phyloP scores from a whole-genome alignment of 2,329 filamentous ascomycete genomes.

The Talaromyces marneffei region DNA sequence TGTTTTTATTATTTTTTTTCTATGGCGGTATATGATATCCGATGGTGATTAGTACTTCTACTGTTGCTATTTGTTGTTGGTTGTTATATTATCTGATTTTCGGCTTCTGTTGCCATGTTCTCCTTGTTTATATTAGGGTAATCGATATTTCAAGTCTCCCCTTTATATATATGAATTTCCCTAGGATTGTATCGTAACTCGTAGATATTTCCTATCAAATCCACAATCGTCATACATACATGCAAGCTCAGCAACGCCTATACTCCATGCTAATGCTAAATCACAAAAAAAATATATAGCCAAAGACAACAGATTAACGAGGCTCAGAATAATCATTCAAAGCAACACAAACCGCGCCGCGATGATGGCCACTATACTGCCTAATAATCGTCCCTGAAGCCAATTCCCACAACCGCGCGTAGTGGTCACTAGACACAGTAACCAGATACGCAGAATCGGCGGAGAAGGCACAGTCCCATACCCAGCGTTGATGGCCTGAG shows the following conservation, averaged over 20 bases:
- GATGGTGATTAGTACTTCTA: neutral
- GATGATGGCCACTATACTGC: slow-evolving; percentile 91
- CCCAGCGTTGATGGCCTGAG: slow-evolving; percentile 88
- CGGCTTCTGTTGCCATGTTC: neutral
- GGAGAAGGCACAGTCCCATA: slow-evolving; percentile 95
- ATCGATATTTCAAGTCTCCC: neutral
- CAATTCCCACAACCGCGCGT: slow-evolving; percentile 86
- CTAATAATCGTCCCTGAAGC: slow-evolving; percentile 80
- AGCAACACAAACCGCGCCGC: slow-evolving; percentile 86
- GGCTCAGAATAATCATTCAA: slow-evolving; percentile 70
- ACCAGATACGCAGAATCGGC: slow-evolving; percentile 90
- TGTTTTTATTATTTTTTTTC: neutral
- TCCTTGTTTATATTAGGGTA: neutral
- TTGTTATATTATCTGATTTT: slow-evolving; percentile 6
- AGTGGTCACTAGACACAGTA: slow-evolving; percentile 89
- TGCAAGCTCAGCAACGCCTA: neutral
- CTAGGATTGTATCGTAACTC: neutral
- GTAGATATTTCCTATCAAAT: neutral
- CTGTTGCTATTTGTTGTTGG: neutral
- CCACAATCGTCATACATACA: neutral
- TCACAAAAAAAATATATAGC: neutral
- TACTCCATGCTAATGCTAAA: slow-evolving; percentile 9
- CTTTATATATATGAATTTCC: neutral
- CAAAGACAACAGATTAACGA: slow-evolving; percentile 24
- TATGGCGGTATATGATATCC: neutral